Evolutionary conservation across 2,329 filamentous ascomycete species (phyloP).

Genomic region (Coniochaeta hoffmannii): DNA sequence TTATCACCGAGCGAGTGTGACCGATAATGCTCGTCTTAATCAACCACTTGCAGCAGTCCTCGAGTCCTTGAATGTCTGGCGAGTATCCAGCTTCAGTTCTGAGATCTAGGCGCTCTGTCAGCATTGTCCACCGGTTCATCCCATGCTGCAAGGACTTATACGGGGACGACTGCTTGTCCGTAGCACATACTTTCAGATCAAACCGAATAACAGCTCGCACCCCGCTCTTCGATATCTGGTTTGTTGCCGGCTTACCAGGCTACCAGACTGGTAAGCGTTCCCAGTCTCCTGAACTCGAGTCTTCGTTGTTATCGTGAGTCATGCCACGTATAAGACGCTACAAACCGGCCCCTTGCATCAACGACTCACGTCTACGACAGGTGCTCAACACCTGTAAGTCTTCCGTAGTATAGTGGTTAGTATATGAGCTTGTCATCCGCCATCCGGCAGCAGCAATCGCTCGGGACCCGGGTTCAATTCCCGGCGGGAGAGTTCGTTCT

Average conservation of each 20-base stretch:
- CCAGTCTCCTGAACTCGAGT: not conserved
- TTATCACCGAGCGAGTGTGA: slow-evolving; percentile 5
- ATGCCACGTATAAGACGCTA: not conserved
- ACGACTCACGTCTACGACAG: not conserved
- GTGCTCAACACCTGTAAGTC: not conserved
- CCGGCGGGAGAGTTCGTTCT: not conserved
- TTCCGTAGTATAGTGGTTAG: not conserved
- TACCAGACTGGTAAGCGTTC: not conserved
- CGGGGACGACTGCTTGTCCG: no score
- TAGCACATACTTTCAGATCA: no score
- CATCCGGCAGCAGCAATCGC: not conserved
- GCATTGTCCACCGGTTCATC: not conserved
- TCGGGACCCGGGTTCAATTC: not conserved
- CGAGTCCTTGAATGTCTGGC: slow-evolving; percentile 11
- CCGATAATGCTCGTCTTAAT: slow-evolving; percentile 8
- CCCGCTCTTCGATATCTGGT: no score
- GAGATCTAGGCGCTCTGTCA: slow-evolving; percentile 4
- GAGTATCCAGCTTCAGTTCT: not conserved
- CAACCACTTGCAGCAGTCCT: slow-evolving; percentile 10
- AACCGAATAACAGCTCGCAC: no score
- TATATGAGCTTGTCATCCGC: not conserved
- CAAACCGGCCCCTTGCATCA: not conserved
- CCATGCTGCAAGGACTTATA: not conserved
- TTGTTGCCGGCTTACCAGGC: no score
- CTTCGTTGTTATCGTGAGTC: not conserved